These are phyloP conservation scores for Xerocomellus amylosporus DNA, from an alignment of 768 basidiomycete genomes.

Conservation along the genomic window DNA sequence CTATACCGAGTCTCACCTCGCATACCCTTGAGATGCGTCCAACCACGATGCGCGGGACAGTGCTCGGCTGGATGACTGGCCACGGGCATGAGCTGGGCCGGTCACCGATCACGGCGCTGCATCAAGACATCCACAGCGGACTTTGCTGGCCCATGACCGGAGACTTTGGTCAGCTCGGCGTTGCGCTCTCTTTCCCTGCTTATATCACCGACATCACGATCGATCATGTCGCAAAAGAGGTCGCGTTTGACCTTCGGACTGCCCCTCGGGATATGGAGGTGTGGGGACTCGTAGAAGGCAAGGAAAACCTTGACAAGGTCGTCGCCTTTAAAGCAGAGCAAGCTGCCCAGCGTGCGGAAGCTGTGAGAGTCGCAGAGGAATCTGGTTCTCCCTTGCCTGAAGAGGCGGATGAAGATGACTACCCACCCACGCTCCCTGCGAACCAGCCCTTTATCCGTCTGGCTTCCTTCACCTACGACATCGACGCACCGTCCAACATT, in stretches of 20 bases:
- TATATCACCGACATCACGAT: conserved; percentile 67
- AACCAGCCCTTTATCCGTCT: conserved; percentile 57
- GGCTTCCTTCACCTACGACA: conserved; percentile 65
- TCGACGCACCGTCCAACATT: conserved; percentile 50
- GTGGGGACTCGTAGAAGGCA: conserved; percentile 85
- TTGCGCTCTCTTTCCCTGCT: conserved; percentile 65
- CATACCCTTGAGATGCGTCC: conserved; percentile 70
- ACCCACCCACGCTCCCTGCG: conserved; percentile 49
- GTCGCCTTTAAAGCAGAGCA: conserved; percentile 51
- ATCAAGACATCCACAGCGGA: conserved; percentile 79
- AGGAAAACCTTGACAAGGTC: conserved; percentile 64
- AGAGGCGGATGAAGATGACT: conserved; percentile 35
- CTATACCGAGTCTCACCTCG: conserved; percentile 82
- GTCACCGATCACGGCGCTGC: conserved; percentile 82
- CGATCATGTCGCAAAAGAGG: conserved; percentile 83
- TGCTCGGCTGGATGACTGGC: conserved; percentile 59
- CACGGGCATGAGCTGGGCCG: conserved; percentile 65
- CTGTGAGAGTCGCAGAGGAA: conserved; percentile 33
- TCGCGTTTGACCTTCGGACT: conserved; percentile 75
- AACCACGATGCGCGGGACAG: conserved; percentile 42
- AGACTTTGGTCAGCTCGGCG: conserved; percentile 73
- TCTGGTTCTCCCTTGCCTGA: conserved; percentile 19
- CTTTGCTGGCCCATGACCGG: conserved; percentile 94
- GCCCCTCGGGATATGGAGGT: conserved; percentile 88
- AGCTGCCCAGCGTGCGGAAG: conserved; percentile 35